Conservation (phyloP, 495 filamentous ascomycete genomes). For the Daldinia vernicosa region DNA sequence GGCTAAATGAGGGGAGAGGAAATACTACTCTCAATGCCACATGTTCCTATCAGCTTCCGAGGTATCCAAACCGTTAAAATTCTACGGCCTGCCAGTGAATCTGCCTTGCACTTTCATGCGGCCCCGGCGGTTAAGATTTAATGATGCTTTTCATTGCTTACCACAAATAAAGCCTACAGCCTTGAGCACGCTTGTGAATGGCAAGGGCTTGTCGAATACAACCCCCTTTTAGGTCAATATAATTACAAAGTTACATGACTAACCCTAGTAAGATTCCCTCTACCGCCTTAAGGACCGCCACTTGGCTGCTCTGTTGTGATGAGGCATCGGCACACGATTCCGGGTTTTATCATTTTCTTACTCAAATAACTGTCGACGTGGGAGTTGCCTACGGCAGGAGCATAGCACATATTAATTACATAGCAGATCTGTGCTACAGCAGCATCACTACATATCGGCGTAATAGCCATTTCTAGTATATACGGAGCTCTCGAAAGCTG, state of each 20-base stretch:
- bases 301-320: slow-evolving; percentile 52
- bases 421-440: slow-evolving; percentile 57
- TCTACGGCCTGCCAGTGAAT: slow-evolving; percentile 55
- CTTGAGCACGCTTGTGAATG: slow-evolving; percentile 51
- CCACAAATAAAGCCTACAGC: slow-evolving; percentile 11
- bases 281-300: slow-evolving; percentile 13
- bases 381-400: slow-evolving; percentile 59
- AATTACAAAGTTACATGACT: slow-evolving; percentile 51
- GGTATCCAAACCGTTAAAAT: slow-evolving; percentile 47
- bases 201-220: slow-evolving; percentile 50
- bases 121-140: slow-evolving; percentile 21
- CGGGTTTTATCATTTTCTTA: slow-evolving; percentile 50
- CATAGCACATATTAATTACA: slow-evolving; percentile 56
- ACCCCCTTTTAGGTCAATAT: slow-evolving; percentile 47
- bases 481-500: slow-evolving; percentile 48
- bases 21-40: slow-evolving; percentile 42
- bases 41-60: slow-evolving; percentile 56
- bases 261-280: not conserved
- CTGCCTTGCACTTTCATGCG: slow-evolving; percentile 46
- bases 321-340: slow-evolving; percentile 54
- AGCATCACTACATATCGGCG: slow-evolving; percentile 47
- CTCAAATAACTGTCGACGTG: slow-evolving; percentile 54
- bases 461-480: slow-evolving; percentile 30
- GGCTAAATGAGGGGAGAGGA: slow-evolving; percentile 18
- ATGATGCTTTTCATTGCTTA: not conserved